Conservation (phyloP, 371 early-diverging fungal species). For the Synchytrium microbalum region DNA sequence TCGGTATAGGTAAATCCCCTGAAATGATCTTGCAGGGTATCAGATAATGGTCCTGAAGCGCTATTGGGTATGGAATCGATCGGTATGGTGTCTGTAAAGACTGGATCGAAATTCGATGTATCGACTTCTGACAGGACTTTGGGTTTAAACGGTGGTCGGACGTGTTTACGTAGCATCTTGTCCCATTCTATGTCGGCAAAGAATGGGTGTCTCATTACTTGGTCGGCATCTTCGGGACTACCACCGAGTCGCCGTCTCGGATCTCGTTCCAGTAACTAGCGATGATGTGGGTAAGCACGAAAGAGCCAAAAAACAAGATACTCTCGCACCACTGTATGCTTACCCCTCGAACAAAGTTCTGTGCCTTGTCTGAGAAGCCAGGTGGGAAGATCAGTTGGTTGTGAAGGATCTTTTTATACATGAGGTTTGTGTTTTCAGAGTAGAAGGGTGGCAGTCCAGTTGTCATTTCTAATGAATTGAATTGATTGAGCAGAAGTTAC, state of each 20-base stretch:
- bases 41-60: conserved; percentile 22
- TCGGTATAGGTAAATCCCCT: conserved; percentile 30
- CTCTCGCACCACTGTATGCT: conserved; percentile 12
- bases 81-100: conserved; percentile 32
- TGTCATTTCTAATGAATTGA: conserved; percentile 68
- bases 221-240: conserved; percentile 71
- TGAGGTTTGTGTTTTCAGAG: conserved; percentile 71
- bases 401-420: conserved; percentile 73
- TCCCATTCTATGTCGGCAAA: conserved; percentile 50
- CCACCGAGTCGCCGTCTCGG: conserved; percentile 78
- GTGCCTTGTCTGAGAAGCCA: conserved; percentile 50
- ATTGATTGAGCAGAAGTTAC: too few species aligned
- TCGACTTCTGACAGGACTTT: conserved; percentile 54
- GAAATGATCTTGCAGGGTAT: conserved; percentile 32
- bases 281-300: conserved; percentile 7
- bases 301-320: neutral
- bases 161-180: conserved; percentile 26
- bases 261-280: conserved; percentile 66
- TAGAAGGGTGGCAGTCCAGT: conserved; percentile 88
- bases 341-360: conserved; percentile 53
- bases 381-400: conserved; percentile 67
- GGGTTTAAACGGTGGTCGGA: conserved; percentile 38
- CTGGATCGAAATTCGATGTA: conserved; percentile 72
- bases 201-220: conserved; percentile 89
- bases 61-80: conserved; percentile 29